These are phyloP conservation scores for Polychytrium aggregatum DNA, from an alignment of 192 early-diverging fungal species.

Conservation along the genomic window DNA sequence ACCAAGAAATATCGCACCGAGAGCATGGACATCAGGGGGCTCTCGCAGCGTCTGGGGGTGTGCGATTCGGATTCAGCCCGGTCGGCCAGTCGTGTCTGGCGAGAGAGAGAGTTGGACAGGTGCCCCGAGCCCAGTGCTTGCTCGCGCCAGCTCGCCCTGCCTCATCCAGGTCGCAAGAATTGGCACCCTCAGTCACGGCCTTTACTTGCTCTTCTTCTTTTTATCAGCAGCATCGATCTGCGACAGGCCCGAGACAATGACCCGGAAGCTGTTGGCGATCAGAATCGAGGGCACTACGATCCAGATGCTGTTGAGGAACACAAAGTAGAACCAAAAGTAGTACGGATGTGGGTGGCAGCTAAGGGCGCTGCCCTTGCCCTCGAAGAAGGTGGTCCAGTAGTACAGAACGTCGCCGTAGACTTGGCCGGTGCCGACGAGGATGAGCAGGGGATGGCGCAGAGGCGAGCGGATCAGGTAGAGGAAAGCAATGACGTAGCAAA, in stretches of 20 bases:
- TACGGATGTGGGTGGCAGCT: conserved; percentile 63
- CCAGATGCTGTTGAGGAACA: conserved; percentile 74
- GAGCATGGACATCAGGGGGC: too few relatives aligned
- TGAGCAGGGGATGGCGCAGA: conserved; percentile 35
- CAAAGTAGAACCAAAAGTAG: conserved; percentile 90
- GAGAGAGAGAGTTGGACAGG: too few relatives aligned
- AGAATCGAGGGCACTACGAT: conserved; percentile 57
- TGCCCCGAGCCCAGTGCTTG: too few relatives aligned
- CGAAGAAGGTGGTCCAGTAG: conserved; percentile 50
- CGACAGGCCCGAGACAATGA: conserved; percentile 18
- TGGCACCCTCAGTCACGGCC: too few relatives aligned
- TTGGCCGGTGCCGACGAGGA: conserved; percentile 48
- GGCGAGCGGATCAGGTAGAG: conserved; percentile 14
- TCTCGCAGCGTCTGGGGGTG: too few relatives aligned
- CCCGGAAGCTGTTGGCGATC: conserved; percentile 10
- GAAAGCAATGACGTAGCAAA: conserved; percentile 24
- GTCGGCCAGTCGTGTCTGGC: too few relatives aligned
- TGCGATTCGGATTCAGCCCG: too few relatives aligned
- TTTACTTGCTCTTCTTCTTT: conserved; percentile 4
- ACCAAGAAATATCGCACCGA: too few relatives aligned
- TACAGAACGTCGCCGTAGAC: conserved; percentile 79
- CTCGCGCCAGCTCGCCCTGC: too few relatives aligned
- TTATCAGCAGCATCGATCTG: too few relatives aligned
- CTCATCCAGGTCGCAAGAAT: too few relatives aligned
- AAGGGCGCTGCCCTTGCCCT: conserved; percentile 28